phyloP scores from a whole-genome alignment of 1,284 basidiomycete genomes.

The Ceratorhiza oryzae-sativae region DNA sequence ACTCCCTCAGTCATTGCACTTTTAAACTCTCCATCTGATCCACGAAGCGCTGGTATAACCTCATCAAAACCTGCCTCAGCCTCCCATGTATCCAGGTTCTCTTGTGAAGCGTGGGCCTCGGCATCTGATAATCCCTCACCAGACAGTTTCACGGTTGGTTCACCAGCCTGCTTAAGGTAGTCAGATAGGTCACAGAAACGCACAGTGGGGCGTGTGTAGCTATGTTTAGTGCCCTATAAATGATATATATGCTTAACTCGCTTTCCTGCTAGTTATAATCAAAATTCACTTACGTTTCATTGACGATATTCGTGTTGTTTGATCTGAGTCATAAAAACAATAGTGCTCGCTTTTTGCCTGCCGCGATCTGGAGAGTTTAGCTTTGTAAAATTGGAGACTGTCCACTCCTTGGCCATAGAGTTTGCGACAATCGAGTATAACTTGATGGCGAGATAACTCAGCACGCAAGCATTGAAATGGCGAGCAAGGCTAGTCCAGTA shows the following conservation, averaged over 20 bases:
- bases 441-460: conserved; percentile 48
- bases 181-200: conserved; percentile 1
- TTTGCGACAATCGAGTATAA: conserved; percentile 51
- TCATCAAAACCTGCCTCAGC: conserved; percentile 7
- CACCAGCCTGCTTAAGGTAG: background rate
- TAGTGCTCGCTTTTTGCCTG: conserved; percentile 46
- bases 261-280: background rate
- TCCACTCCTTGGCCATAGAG: conserved; percentile 54
- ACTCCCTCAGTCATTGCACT: conserved; percentile 9
- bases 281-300: background rate
- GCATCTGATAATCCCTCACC: background rate
- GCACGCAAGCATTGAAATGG: conserved; percentile 23
- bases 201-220: background rate
- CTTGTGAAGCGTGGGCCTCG: too few species aligned
- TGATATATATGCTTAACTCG: background rate
- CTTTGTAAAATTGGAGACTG: conserved; percentile 53
- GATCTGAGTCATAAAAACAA: conserved; percentile 48
- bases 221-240: background rate
- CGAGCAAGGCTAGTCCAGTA: conserved; percentile 20
- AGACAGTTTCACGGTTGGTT: background rate
- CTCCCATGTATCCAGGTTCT: background rate
- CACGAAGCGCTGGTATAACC: background rate
- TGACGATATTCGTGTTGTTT: conserved; percentile 24
- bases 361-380: conserved; percentile 48
- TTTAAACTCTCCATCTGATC: conserved; percentile 1